phyloP scores from a whole-genome alignment of 805 yeast species.

The Scheffersomyces lignosus region DNA sequence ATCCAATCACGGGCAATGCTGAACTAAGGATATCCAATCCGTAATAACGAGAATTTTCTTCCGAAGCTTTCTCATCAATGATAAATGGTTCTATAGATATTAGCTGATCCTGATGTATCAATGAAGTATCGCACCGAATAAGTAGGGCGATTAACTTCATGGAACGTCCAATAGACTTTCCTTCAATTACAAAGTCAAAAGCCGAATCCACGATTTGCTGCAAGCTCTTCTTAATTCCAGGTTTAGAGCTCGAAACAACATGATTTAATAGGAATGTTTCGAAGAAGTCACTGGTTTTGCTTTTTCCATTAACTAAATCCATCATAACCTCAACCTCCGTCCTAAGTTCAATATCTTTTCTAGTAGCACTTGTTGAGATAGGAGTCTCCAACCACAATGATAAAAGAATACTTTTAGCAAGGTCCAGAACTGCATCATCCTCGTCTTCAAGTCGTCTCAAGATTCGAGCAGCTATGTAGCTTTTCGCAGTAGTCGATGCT shows the following conservation, averaged over 20 bases:
- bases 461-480: slow-evolving; percentile 50
- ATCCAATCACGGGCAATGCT: slow-evolving; percentile 43
- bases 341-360: slow-evolving; percentile 3
- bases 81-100: slow-evolving; percentile 64
- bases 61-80: slow-evolving; percentile 45
- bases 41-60: slow-evolving; percentile 43
- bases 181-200: slow-evolving; percentile 37
- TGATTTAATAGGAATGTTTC: slow-evolving; percentile 48
- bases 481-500: slow-evolving; percentile 27
- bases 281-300: slow-evolving; percentile 43
- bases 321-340: slow-evolving; percentile 37
- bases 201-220: slow-evolving; percentile 31
- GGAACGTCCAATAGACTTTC: slow-evolving; percentile 27
- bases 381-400: slow-evolving; percentile 17
- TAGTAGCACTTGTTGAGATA: background rate
- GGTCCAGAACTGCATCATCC: slow-evolving; percentile 51
- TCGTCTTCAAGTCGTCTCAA: slow-evolving; percentile 66
- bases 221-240: slow-evolving; percentile 13
- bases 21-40: slow-evolving; percentile 55
- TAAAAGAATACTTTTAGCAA: slow-evolving; percentile 35
- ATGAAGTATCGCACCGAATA: slow-evolving; percentile 50
- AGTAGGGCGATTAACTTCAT: slow-evolving; percentile 57
- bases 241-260: slow-evolving; percentile 32
- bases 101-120: slow-evolving; percentile 68
- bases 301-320: slow-evolving; percentile 34